Percentiles rank a stretch among this genome's conserved stretches.
Conservation (phyloP, 192 early-diverging fungal species). For the Coemansia sp. region DNA sequence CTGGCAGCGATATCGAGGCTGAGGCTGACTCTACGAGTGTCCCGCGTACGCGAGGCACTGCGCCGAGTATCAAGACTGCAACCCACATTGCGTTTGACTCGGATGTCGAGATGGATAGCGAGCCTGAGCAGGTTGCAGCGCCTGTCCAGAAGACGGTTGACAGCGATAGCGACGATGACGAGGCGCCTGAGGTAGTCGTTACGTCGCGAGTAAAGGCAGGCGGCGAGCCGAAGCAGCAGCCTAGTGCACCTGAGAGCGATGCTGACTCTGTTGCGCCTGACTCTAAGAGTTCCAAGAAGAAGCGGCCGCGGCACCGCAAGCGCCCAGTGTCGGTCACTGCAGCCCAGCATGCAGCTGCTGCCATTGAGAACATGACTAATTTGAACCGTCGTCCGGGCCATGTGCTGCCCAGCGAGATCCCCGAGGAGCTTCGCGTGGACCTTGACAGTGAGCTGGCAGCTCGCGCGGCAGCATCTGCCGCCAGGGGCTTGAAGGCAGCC, state of each 20-base stretch:
- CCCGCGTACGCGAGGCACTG: background rate
- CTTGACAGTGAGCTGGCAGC: slow-evolving; percentile 6
- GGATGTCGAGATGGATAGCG: slow-evolving; percentile 21
- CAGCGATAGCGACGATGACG: slow-evolving; percentile 35
- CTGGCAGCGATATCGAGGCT: slow-evolving; percentile 19
- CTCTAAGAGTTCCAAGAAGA: slow-evolving; percentile 29
- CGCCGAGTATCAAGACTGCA: background rate
- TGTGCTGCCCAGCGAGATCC: slow-evolving; percentile 36
- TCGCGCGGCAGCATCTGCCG: background rate
- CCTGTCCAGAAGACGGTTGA: background rate
- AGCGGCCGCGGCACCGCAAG: slow-evolving; percentile 48
- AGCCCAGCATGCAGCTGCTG: slow-evolving; percentile 5
- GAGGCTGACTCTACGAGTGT: background rate
- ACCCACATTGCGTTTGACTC: slow-evolving; percentile 27
- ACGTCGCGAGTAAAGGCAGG: slow-evolving; percentile 23
- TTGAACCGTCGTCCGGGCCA: slow-evolving; percentile 6
- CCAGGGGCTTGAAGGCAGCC: background rate
- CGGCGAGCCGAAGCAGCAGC: background rate
- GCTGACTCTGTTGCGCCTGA: background rate
- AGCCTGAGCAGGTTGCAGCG: background rate
- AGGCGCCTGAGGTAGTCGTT: slow-evolving; percentile 44
- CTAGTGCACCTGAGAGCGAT: slow-evolving; percentile 3
- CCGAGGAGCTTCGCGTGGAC: slow-evolving; percentile 41
- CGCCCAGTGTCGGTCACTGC: slow-evolving; percentile 19
- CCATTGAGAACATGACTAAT: slow-evolving; percentile 21